Percentiles rank a stretch among this genome's conserved stretches.
Evolutionary conservation across 768 basidiomycete species (phyloP).

Genomic region (Suillus sp.): DNA sequence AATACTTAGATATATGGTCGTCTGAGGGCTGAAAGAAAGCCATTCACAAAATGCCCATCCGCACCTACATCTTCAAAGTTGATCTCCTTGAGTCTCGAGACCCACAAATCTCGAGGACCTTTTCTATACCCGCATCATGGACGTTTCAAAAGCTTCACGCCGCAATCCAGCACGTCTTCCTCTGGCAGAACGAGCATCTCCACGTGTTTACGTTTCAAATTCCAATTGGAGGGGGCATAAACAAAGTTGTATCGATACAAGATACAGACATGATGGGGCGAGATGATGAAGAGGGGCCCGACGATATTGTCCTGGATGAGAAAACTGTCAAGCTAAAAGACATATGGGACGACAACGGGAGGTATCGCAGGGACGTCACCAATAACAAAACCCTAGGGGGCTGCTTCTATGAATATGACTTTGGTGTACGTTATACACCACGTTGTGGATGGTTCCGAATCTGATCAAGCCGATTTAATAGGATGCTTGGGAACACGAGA

Average conservation of each 20-base stretch:
- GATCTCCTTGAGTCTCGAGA: conserved; percentile 22
- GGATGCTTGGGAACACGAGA: conserved; percentile 28
- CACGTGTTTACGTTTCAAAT: conserved; percentile 23
- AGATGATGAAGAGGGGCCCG: conserved; percentile 7
- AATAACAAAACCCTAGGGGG: conserved; percentile 12
- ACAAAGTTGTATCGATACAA: conserved; percentile 3
- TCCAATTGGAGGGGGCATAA: conserved; percentile 6
- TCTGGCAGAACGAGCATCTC: conserved; percentile 23
- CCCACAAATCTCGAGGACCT: conserved; percentile 23
- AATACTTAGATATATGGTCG: background rate
- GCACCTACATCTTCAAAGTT: conserved; percentile 24
- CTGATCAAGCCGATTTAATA: conserved; percentile 5
- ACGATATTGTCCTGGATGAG: conserved; percentile 10
- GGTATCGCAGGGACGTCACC: conserved; percentile 7
- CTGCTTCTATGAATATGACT: conserved; percentile 26
- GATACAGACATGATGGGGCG: conserved; percentile 11
- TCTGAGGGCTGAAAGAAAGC: background rate
- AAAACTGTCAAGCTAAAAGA: conserved; percentile 16
- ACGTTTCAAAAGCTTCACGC: conserved; percentile 25
- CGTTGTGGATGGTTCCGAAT: background rate
- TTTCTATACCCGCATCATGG: conserved; percentile 25
- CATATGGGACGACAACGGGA: conserved; percentile 17
- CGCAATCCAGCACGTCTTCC: conserved; percentile 24
- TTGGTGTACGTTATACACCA: conserved; percentile 17
- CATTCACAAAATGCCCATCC: conserved; percentile 15